Conservation (phyloP, 2,329 filamentous ascomycete genomes). For the Colletotrichum echinochloae region DNA sequence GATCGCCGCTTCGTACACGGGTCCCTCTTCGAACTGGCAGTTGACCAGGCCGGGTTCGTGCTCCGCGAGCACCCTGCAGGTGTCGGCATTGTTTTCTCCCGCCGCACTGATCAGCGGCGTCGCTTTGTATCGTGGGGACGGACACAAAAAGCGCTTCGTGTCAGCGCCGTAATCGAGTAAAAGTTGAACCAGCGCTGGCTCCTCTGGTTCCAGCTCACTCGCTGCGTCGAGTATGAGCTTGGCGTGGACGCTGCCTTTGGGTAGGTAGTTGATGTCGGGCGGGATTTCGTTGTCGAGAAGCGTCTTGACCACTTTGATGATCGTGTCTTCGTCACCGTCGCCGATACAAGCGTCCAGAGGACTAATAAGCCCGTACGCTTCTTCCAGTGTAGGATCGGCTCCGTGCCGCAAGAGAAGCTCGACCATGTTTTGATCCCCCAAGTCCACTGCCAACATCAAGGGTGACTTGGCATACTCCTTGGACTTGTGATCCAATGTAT, state of each 20-base stretch:
- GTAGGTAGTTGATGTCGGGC: conserved; percentile 39
- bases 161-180: conserved; percentile 43
- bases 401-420: conserved; percentile 43
- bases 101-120: conserved; percentile 43
- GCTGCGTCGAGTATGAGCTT: conserved; percentile 37
- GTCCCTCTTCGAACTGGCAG: conserved; percentile 35
- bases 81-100: conserved; percentile 30
- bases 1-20: conserved; percentile 40
- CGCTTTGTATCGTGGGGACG: neutral
- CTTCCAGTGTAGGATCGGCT: conserved; percentile 44
- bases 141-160: conserved; percentile 31
- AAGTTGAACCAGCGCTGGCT: conserved; percentile 37
- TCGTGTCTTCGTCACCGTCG: neutral
- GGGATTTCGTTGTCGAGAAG: conserved; percentile 41
- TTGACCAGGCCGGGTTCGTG: conserved; percentile 43
- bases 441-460: conserved; percentile 21
- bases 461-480: conserved; percentile 25
- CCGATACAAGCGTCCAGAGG: conserved; percentile 37
- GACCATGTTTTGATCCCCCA: conserved; percentile 37
- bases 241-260: neutral
- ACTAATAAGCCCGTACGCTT: conserved; percentile 39
- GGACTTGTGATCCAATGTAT: conserved; percentile 19
- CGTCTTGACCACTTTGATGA: conserved; percentile 27
- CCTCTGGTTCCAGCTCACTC: conserved; percentile 24
- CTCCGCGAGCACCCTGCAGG: conserved; percentile 41